Evolutionary conservation across 2,329 filamentous ascomycete genomes (phyloP).

Genomic region (Cercospora sp.): DNA sequence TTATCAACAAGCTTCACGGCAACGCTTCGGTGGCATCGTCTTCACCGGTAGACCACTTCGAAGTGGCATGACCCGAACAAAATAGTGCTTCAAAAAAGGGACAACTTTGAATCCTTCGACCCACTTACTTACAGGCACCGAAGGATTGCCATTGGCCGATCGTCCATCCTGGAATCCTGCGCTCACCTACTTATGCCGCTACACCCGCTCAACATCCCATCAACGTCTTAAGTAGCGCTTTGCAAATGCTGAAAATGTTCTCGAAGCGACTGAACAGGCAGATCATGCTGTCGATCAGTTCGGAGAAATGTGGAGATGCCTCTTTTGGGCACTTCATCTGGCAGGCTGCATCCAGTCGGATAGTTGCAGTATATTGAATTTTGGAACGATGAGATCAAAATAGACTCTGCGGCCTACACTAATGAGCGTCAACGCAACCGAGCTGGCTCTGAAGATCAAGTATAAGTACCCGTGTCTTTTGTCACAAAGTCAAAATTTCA

Average conservation of each 20-base stretch:
- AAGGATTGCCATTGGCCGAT: not conserved
- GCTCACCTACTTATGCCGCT: not conserved
- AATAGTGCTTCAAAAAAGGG: not conserved
- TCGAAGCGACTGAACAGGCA: constrained; percentile 19
- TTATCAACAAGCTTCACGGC: not conserved
- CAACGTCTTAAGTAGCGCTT: not conserved
- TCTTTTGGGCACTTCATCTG: constrained; percentile 6
- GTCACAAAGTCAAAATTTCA: not conserved
- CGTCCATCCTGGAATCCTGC: not conserved
- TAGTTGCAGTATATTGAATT: not conserved
- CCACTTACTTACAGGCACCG: constrained; percentile 10
- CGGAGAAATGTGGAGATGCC: constrained; percentile 4
- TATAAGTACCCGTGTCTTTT: not conserved
- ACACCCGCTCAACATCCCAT: not conserved
- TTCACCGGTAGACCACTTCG: not conserved
- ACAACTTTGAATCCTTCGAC: constrained; percentile 4
- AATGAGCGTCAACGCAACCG: not conserved
- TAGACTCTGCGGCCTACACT: constrained; percentile 13
- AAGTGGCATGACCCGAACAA: not conserved
- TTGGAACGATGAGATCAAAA: constrained; percentile 3
- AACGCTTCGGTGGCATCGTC: not conserved
- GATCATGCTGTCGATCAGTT: constrained; percentile 22
- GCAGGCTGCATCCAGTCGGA: constrained; percentile 24
- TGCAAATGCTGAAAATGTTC: not conserved
- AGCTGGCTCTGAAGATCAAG: not conserved